Evolutionary conservation across 108 stramenopile species (phyloP), one percentile per base, ranked within the genome.

Genomic region (Cyclotella distinguenda): DNA sequence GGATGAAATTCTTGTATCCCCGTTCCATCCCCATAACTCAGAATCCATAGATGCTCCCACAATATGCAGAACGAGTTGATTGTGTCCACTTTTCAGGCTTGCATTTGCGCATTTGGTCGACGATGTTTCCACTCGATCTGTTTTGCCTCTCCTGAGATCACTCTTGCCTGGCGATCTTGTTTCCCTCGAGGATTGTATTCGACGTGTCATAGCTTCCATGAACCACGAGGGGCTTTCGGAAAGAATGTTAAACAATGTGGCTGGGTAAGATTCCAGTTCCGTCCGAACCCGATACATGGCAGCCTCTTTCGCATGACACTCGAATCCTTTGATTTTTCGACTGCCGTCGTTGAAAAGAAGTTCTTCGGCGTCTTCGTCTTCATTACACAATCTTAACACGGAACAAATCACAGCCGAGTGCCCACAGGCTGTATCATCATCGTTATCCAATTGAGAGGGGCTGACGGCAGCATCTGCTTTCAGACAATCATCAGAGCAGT

Each of bases 201-300:
- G 32, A 30, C 67, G 54, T n/a, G 62, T 64, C 43, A 76, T 63
- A 11, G 43, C 53, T 21, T 68, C 66, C 18, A 73, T 43, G 26
- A 76, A 60, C 69, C 74, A 81, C 13, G 30, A 25, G 0, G 89
- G 86, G 36, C 80, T 78, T 39, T 84, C 86, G 16, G 68, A 36
- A 3, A 89, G 60, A 18, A 88, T 60, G 44, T 95, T 95, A 33
- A 89, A 87, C 16, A 95, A 66, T 33, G 94, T 95, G 4, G 94
- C 90, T 18, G 90, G 94, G 62, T 95, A 95, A 1, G 89, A 89
- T 47, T 94, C 88, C 22, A 67, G 70, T 66, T 94, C 93, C 18
- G 89, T 94, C 45, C 61, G 72, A 7, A 94, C 57, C 57, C 93
- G 77, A 72, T 94, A 83, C 13, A 45, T 47, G 8, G 93, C 86